These are phyloP conservation scores for Aspergillus sp. DNA, from an alignment of 2,329 filamentous ascomycete genomes.

Conservation along the genomic window DNA sequence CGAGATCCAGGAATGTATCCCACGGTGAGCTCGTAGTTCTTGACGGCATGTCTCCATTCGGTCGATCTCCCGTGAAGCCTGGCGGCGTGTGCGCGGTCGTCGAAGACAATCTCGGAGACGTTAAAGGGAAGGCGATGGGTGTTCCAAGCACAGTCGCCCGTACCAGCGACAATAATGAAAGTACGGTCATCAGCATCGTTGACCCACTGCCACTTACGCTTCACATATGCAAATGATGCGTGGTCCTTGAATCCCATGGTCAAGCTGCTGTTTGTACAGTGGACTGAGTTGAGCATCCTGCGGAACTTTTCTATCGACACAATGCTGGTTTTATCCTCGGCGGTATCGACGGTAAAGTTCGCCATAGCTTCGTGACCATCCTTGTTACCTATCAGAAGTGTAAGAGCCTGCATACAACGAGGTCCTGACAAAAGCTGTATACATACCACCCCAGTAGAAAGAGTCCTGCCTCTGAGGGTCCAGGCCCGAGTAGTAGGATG, in stretches of 20 bases:
- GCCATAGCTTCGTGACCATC: slow-evolving; percentile 16
- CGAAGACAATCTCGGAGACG: slow-evolving; percentile 17
- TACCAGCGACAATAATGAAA: slow-evolving; percentile 21
- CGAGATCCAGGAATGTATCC: neutral
- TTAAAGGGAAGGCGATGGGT: slow-evolving; percentile 18
- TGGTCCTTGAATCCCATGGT: slow-evolving; percentile 13
- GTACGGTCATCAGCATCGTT: slow-evolving; percentile 16
- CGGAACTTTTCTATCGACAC: slow-evolving; percentile 18
- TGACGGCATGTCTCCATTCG: slow-evolving; percentile 18
- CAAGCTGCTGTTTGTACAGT: slow-evolving; percentile 18
- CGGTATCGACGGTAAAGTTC: slow-evolving; percentile 17
- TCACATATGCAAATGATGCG: slow-evolving; percentile 12
- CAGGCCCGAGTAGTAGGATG: slow-evolving; percentile 8
- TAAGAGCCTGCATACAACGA: neutral
- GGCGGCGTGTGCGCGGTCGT: slow-evolving; percentile 12
- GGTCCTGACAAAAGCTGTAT: neutral
- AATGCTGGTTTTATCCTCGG: slow-evolving; percentile 16
- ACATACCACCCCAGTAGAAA: slow-evolving; percentile 20
- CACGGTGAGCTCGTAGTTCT: slow-evolving; percentile 20
- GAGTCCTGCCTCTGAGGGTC: slow-evolving; percentile 16
- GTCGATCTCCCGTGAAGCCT: slow-evolving; percentile 15
- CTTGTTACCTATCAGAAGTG: slow-evolving; percentile 7
- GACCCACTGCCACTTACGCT: slow-evolving; percentile 20
- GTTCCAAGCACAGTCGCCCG: slow-evolving; percentile 24
- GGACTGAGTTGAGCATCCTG: slow-evolving; percentile 12